These are phyloP conservation scores for Trichoderma afroharzianum DNA, from an alignment of 2,329 filamentous ascomycete genomes.

Conservation along the genomic window DNA sequence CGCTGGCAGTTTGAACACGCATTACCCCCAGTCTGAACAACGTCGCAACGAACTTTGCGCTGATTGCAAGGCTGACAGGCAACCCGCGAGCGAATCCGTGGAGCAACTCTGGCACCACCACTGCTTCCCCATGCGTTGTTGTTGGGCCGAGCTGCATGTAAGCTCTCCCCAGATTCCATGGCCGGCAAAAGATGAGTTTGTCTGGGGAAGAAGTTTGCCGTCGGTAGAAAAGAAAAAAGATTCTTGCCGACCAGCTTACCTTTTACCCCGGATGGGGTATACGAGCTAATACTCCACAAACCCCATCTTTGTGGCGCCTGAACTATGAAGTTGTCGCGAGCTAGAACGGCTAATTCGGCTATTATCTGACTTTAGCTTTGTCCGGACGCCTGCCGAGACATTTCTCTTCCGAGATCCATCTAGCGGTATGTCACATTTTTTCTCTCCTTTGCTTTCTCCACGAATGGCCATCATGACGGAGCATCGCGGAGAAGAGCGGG, in stretches of 20 bases:
- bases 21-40: neutral
- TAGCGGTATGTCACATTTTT: neutral
- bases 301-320: neutral
- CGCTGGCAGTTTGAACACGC: constrained; percentile 4
- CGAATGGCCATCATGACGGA: neutral
- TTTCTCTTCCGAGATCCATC: neutral
- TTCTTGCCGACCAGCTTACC: neutral
- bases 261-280: neutral
- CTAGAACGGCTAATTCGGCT: constrained; percentile 8
- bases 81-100: neutral
- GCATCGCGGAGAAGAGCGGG: neutral
- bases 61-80: neutral
- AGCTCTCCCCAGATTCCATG: constrained; percentile 6
- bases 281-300: constrained; percentile 1
- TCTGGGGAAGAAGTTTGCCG: constrained; percentile 8
- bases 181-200: neutral
- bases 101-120: neutral
- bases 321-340: neutral
- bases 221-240: neutral
- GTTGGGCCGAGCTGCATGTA: neutral
- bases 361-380: neutral
- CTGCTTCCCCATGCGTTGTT: neutral
- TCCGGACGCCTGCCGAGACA: neutral
- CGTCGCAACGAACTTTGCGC: constrained; percentile 7
- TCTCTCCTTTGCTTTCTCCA: neutral